Conservation (phyloP, 2,329 filamentous ascomycete genomes). For the Xylaria sp. region DNA sequence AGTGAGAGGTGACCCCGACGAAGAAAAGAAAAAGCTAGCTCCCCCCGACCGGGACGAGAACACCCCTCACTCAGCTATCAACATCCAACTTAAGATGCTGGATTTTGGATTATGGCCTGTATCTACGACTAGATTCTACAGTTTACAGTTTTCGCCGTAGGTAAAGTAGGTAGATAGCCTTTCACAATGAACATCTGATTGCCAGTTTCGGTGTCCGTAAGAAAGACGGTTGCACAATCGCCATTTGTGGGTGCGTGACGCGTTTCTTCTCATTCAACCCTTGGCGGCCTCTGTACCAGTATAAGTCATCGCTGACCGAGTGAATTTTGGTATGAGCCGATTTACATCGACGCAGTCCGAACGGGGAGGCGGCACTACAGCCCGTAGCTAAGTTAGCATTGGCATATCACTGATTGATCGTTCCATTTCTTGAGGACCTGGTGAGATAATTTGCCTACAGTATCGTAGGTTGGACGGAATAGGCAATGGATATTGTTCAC, state of each 20-base stretch:
- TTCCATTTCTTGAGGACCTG: neutral
- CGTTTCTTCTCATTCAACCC: neutral
- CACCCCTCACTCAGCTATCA: neutral
- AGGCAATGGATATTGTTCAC: neutral
- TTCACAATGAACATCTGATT: neutral
- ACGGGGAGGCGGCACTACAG: neutral
- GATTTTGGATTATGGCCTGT: neutral
- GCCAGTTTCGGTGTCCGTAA: neutral
- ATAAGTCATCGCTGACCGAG: slow-evolving; percentile 31
- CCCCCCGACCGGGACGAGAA: neutral
- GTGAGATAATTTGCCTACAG: neutral
- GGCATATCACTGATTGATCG: slow-evolving; percentile 5
- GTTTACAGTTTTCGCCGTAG: neutral
- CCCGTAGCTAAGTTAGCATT: neutral
- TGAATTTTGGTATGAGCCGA: slow-evolving; percentile 20
- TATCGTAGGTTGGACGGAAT: slow-evolving; percentile 11
- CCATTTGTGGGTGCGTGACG: neutral
- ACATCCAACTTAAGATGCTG: neutral
- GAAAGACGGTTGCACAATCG: neutral
- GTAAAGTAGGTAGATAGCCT: neutral
- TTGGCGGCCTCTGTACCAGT: slow-evolving; percentile 6
- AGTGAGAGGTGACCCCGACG: neutral
- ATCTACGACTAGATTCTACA: neutral
- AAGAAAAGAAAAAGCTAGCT: slow-evolving; percentile 1
- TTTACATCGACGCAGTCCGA: slow-evolving; percentile 27